A percentile compares a stretch with the other conserved stretches of the same genome.
These are phyloP conservation scores for Emergomyces pasteurianus DNA, from an alignment of 2,329 filamentous ascomycete genomes.

Conservation along the genomic window DNA sequence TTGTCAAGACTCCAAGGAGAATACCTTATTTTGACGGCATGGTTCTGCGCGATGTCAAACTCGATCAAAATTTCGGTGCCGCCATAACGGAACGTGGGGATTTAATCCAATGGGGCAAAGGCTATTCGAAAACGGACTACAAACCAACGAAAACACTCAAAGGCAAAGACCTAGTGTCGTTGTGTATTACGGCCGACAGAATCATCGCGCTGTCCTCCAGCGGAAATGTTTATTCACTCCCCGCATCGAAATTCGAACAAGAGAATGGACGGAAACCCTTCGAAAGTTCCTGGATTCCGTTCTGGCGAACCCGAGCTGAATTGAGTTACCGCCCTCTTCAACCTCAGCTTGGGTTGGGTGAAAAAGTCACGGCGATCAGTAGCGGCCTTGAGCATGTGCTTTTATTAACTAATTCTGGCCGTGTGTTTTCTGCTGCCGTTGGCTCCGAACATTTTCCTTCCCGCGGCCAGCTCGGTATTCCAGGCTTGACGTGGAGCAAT, in stretches of 20 bases:
- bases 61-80: constrained; percentile 69
- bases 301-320: constrained; percentile 49
- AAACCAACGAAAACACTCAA: constrained; percentile 59
- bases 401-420: constrained; percentile 70
- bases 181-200: constrained; percentile 69
- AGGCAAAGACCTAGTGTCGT: constrained; percentile 67
- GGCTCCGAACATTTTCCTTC: constrained; percentile 66
- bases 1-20: constrained; percentile 68
- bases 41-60: constrained; percentile 73
- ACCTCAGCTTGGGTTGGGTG: constrained; percentile 55
- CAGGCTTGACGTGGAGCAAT: constrained; percentile 67
- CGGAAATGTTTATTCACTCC: constrained; percentile 75
- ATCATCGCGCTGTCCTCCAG: constrained; percentile 65
- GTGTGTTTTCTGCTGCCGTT: constrained; percentile 79
- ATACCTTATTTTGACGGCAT: constrained; percentile 75
- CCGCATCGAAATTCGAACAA: constrained; percentile 64
- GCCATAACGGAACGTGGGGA: constrained; percentile 83
- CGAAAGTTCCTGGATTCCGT: constrained; percentile 61
- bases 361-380: constrained; percentile 61
- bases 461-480: constrained; percentile 76
- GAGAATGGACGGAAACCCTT: constrained; percentile 48
- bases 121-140: constrained; percentile 53
- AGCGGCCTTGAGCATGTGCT: constrained; percentile 78
- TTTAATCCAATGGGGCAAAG: constrained; percentile 80
- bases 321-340: constrained; percentile 64